phyloP scores from a whole-genome alignment of 805 yeast genomes.

The Wickerhamomyces kurtzmanii region DNA sequence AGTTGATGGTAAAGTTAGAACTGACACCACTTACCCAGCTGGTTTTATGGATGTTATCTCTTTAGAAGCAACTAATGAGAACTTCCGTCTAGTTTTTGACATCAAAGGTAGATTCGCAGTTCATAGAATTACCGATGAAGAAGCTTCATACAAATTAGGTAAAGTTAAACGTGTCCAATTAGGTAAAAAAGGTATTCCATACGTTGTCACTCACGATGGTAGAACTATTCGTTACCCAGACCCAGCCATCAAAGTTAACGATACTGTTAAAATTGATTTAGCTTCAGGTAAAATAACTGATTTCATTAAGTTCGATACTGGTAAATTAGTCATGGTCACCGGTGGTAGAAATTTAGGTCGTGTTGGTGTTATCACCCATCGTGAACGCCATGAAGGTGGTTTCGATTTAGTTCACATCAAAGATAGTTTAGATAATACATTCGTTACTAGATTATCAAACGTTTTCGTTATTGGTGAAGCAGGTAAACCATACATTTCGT shows the following conservation, averaged over 20 bases:
- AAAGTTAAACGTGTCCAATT: constrained; percentile 83
- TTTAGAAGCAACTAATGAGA: constrained; percentile 81
- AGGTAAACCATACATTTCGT: constrained; percentile 63
- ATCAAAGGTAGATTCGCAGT: constrained; percentile 86
- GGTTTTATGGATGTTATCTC: constrained; percentile 88
- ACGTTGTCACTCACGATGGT: constrained; percentile 86
- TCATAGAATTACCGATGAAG: constrained; percentile 87
- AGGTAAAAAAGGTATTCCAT: constrained; percentile 85
- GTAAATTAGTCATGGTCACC: constrained; percentile 64
- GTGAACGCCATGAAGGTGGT: constrained; percentile 80
- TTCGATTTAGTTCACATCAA: constrained; percentile 76
- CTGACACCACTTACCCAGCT: constrained; percentile 82
- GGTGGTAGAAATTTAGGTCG: constrained; percentile 85
- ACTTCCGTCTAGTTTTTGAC: constrained; percentile 85
- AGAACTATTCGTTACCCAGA: constrained; percentile 90
- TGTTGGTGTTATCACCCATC: constrained; percentile 73
- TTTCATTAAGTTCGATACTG: constrained; percentile 67
- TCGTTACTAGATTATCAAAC: constrained; percentile 71
- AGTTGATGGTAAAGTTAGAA: constrained; percentile 88
- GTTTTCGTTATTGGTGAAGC: constrained; percentile 74
- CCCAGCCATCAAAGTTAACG: constrained; percentile 77
- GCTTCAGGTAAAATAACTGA: constrained; percentile 73
- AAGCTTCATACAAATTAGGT: constrained; percentile 81
- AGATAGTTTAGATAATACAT: constrained; percentile 69
- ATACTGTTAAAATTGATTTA: constrained; percentile 78